Evolutionary conservation across 2,329 filamentous ascomycete species (phyloP).

Genomic region (Colletotrichum gigasporum): DNA sequence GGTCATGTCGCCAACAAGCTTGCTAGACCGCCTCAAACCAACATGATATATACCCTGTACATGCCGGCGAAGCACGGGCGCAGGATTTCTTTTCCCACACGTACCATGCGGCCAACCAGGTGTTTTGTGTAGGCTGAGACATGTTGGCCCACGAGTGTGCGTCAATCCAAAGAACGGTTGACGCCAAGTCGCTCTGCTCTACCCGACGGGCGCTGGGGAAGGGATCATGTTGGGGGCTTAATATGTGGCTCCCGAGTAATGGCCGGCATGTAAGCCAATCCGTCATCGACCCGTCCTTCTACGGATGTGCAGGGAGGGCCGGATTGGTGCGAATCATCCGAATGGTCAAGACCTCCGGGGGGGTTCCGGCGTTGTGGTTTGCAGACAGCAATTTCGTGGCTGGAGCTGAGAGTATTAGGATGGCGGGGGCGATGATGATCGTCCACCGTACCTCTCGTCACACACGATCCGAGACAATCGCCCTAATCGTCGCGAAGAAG

Average conservation of each 20-base stretch:
- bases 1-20: background rate
- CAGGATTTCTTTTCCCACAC: background rate
- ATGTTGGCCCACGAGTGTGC: background rate
- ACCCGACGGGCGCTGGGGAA: background rate
- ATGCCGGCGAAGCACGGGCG: background rate
- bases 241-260: constrained; percentile 8
- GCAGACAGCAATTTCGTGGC: constrained; percentile 3
- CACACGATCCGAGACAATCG: constrained; percentile 9
- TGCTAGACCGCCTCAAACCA: constrained; percentile 4
- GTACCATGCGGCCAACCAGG: background rate
- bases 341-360: background rate
- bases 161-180: background rate
- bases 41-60: background rate
- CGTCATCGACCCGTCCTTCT: background rate
- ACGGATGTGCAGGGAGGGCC: background rate
- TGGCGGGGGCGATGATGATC: background rate
- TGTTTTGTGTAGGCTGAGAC: background rate
- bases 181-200: background rate
- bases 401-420: constrained; percentile 1
- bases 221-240: background rate
- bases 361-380: background rate
- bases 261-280: background rate
- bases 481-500: constrained; percentile 1
- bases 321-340: background rate
- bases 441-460: background rate